Percentiles rank a stretch among this genome's conserved stretches.
Conservation (phyloP, 495 filamentous ascomycete genomes). For the Apiosordaria backusii region DNA sequence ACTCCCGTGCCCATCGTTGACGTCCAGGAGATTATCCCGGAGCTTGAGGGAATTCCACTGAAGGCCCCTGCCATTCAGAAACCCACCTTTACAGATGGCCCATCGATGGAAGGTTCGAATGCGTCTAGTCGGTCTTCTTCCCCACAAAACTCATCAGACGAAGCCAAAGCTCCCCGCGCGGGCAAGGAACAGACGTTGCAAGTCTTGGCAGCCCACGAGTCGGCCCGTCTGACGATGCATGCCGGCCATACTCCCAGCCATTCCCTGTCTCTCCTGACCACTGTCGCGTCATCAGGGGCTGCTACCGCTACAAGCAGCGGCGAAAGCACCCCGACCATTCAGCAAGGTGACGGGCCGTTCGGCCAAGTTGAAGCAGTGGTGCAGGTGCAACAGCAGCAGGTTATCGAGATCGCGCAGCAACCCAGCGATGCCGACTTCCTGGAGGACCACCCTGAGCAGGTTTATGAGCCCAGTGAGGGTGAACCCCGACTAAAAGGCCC, state of each 20-base stretch:
- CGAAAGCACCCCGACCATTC: slow-evolving; percentile 37
- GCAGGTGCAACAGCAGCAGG: slow-evolving; percentile 11
- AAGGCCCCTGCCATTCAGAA: slow-evolving; percentile 40
- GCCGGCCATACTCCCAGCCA: slow-evolving; percentile 49
- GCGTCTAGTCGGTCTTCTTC: slow-evolving; percentile 25
- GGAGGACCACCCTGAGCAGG: slow-evolving; percentile 27
- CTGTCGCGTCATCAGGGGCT: slow-evolving; percentile 32
- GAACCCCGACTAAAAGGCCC: slow-evolving; percentile 43
- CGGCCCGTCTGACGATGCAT: slow-evolving; percentile 45
- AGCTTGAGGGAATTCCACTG: slow-evolving; percentile 44
- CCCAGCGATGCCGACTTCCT: not conserved
- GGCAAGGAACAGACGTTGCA: slow-evolving; percentile 39
- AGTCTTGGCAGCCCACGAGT: slow-evolving; percentile 39
- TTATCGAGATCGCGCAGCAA: not conserved
- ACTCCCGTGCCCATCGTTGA: slow-evolving; percentile 39
- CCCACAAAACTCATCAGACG: slow-evolving; percentile 16
- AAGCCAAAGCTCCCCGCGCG: slow-evolving; percentile 15
- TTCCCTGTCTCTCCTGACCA: slow-evolving; percentile 42
- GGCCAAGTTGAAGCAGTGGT: slow-evolving; percentile 4
- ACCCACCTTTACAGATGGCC: slow-evolving; percentile 39
- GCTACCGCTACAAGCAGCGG: slow-evolving; percentile 40
- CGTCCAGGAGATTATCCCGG: slow-evolving; percentile 43
- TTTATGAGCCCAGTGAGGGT: slow-evolving; percentile 24
- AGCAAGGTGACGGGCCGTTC: slow-evolving; percentile 23
- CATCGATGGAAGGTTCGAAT: slow-evolving; percentile 22